Percentiles rank a stretch among this genome's conserved stretches.
These are phyloP conservation scores for Cryptomeria japonica DNA, from an alignment of 75 land plant genomes.

Conservation along the genomic window DNA sequence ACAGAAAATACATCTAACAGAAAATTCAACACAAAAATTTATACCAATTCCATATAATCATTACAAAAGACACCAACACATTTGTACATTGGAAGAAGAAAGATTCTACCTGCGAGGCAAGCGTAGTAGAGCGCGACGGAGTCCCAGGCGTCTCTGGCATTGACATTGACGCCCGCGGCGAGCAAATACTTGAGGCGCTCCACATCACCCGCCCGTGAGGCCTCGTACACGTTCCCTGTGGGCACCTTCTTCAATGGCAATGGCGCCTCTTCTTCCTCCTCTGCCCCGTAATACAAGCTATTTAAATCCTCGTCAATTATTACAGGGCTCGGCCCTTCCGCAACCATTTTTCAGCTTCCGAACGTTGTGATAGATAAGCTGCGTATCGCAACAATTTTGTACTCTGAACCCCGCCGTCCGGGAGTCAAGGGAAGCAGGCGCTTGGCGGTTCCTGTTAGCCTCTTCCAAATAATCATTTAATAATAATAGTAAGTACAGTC, in stretches of 20 bases:
- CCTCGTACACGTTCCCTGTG: slow-evolving; percentile 80
- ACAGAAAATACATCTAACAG: too few species aligned
- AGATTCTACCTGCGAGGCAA: slow-evolving; percentile 49
- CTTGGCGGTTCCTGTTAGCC: too few species aligned
- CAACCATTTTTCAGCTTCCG: too few species aligned
- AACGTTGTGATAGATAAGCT: too few species aligned
- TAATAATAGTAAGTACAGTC: too few species aligned
- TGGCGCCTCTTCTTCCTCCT: slow-evolving; percentile 49
- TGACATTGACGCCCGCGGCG: slow-evolving; percentile 80
- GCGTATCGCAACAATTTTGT: too few species aligned
- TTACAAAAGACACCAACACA: background rate
- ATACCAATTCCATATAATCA: too few species aligned
- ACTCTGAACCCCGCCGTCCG: too few species aligned
- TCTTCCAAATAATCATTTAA: too few species aligned
- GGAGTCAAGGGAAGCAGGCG: too few species aligned
- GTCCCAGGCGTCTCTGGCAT: slow-evolving; percentile 90
- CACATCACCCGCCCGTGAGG: slow-evolving; percentile 88
- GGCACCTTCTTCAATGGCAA: slow-evolving; percentile 92
- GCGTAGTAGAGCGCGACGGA: slow-evolving; percentile 91
- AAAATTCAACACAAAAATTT: too few species aligned
- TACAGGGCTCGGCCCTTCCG: slow-evolving; percentile 4
- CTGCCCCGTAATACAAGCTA: slow-evolving; percentile 62
- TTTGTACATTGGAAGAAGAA: background rate
- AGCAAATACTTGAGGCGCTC: slow-evolving; percentile 73
- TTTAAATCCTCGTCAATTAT: slow-evolving; percentile 53